Conservation (phyloP, 768 basidiomycete species). For the Phaeotremella skinneri region DNA sequence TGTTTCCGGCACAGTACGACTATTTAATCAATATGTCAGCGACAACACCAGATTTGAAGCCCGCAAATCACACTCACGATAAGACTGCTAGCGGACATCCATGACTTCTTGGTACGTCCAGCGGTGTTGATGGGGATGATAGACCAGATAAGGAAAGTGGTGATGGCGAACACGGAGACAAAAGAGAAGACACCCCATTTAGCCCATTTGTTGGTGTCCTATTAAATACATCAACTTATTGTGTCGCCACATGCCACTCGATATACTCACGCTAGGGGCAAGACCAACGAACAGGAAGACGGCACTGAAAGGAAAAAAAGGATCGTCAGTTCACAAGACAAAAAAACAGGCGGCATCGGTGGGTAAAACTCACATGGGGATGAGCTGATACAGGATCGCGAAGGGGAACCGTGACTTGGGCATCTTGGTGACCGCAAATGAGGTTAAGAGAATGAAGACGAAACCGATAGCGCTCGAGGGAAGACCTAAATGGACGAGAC, state of each 20-base stretch:
- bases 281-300: conserved; percentile 27
- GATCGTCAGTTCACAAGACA: background rate
- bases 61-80: conserved; percentile 17
- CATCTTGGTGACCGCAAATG: conserved; percentile 9
- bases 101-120: conserved; percentile 36
- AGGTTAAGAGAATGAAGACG: conserved; percentile 20
- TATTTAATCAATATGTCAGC: background rate
- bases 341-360: background rate
- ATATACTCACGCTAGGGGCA: conserved; percentile 10
- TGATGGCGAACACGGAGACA: conserved; percentile 14
- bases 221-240: background rate
- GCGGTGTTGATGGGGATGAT: conserved; percentile 29
- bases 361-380: conserved; percentile 9
- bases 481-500: background rate
- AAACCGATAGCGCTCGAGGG: no score
- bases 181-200: conserved; percentile 18
- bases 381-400: conserved; percentile 10
- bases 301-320: background rate
- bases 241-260: background rate
- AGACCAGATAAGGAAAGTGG: conserved; percentile 29
- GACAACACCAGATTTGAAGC: background rate
- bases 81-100: conserved; percentile 14
- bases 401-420: conserved; percentile 15
- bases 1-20: conserved; percentile 28
- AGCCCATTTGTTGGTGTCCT: conserved; percentile 14